These are phyloP conservation scores for Aegilops longissima DNA, from an alignment of 176 grass and related monocot genomes.

Conservation along the genomic window DNA sequence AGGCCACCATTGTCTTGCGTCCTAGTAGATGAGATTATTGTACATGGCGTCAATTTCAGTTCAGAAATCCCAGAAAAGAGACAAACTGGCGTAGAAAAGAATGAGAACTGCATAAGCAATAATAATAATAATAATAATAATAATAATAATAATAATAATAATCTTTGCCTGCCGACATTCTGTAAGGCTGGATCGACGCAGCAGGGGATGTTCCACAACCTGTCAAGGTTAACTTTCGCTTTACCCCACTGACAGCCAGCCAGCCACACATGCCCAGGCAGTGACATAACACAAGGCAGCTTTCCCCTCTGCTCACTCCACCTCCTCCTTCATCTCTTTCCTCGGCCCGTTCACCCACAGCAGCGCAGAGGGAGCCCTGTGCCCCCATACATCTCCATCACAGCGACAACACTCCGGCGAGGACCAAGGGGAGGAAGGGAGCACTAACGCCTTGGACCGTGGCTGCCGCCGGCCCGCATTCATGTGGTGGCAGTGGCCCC, in stretches of 20 bases:
- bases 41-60: too few relatives aligned
- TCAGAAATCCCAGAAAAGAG: too few relatives aligned
- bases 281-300: neutral
- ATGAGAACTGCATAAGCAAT: too few relatives aligned
- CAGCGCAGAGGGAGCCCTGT: neutral
- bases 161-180: neutral
- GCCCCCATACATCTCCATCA: constrained; percentile 5
- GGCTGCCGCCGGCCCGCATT: neutral
- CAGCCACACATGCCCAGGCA: neutral
- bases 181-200: constrained; percentile 13
- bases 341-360: neutral
- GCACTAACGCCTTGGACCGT: constrained; percentile 15
- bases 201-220: constrained; percentile 9
- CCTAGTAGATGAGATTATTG: too few relatives aligned
- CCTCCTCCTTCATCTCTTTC: neutral
- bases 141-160: neutral
- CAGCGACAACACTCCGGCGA: constrained; percentile 6
- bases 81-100: too few relatives aligned
- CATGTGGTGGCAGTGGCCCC: neutral
- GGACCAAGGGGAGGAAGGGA: neutral
- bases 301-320: constrained; percentile 31
- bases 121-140: too few relatives aligned
- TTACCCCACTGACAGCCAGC: constrained; percentile 8
- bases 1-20: too few relatives aligned
- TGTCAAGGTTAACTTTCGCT: constrained; percentile 17